A percentile compares a stretch with the other conserved stretches of the same genome.
Conservation (phyloP, 495 filamentous ascomycete species). For the Penicillium coffeae region DNA sequence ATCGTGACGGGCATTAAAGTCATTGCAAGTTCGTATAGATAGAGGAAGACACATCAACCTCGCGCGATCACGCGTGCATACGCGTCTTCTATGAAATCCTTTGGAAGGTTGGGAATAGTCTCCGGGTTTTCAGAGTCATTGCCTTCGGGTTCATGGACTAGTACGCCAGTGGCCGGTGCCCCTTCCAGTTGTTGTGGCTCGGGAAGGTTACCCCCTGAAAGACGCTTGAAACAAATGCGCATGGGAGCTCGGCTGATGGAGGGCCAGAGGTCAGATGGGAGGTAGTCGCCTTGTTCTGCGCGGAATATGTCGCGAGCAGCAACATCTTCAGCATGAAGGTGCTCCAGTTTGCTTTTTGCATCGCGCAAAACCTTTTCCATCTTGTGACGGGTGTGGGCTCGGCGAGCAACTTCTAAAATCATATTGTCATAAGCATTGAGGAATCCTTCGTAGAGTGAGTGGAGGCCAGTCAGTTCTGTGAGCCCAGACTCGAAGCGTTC, state of each 20-base stretch:
- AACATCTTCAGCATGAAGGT: slow-evolving; percentile 69
- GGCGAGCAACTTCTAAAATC: slow-evolving; percentile 73
- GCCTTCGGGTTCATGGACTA: neutral
- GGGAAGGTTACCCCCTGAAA: slow-evolving; percentile 33
- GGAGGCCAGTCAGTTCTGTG: slow-evolving; percentile 67
- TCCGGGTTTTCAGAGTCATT: slow-evolving; percentile 30
- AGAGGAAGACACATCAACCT: slow-evolving; percentile 14
- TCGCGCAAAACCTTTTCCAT: slow-evolving; percentile 71
- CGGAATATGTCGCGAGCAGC: slow-evolving; percentile 74
- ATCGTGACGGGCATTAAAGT: neutral
- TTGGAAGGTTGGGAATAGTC: slow-evolving; percentile 51
- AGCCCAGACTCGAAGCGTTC: slow-evolving; percentile 62
- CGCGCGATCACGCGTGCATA: slow-evolving; percentile 35
- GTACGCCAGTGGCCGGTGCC: neutral
- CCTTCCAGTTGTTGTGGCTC: slow-evolving; percentile 6
- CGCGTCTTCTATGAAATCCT: slow-evolving; percentile 53
- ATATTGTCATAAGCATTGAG: slow-evolving; percentile 77
- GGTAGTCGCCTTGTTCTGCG: slow-evolving; percentile 74
- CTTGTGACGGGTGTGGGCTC: slow-evolving; percentile 64
- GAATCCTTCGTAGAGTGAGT: slow-evolving; percentile 79
- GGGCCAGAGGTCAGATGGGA: slow-evolving; percentile 89
- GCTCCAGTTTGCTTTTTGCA: slow-evolving; percentile 69
- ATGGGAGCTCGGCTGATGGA: slow-evolving; percentile 59
- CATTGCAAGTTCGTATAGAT: neutral
- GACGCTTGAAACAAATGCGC: slow-evolving; percentile 50